These are phyloP conservation scores for Trametes polyzona DNA, from an alignment of 1,284 basidiomycete genomes.

Conservation along the genomic window DNA sequence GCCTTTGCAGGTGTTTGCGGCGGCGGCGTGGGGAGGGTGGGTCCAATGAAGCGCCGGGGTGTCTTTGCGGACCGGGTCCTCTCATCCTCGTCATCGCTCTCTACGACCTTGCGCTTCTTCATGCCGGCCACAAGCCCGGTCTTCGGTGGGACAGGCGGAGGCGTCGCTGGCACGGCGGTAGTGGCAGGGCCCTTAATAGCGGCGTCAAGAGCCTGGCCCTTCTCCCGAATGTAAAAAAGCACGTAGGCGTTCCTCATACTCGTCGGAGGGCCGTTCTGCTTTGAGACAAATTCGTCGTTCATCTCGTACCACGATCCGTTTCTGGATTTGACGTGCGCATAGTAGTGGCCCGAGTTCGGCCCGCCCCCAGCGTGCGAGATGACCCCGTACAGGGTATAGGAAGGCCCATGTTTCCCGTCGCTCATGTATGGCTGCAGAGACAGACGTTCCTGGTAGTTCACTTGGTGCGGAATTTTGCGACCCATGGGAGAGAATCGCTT, in stretches of 20 bases:
- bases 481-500: conserved; percentile 95
- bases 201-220: conserved; percentile 70
- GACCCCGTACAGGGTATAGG: conserved; percentile 91
- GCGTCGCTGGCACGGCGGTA: neutral
- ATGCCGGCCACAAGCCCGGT: conserved; percentile 54
- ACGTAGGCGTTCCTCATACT: conserved; percentile 88
- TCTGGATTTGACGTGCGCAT: conserved; percentile 80
- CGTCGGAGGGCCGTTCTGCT: conserved; percentile 48
- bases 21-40: conserved; percentile 55
- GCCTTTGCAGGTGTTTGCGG: conserved; percentile 28
- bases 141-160: conserved; percentile 33
- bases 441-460: conserved; percentile 84
- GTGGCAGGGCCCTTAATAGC: conserved; percentile 43
- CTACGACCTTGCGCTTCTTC: conserved; percentile 61
- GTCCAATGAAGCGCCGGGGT: conserved; percentile 63
- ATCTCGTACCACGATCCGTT: conserved; percentile 87
- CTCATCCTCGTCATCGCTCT: conserved; percentile 48
- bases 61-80: conserved; percentile 49
- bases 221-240: conserved; percentile 87
- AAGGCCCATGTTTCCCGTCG: conserved; percentile 71
- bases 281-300: conserved; percentile 86
- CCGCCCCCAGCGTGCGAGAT: conserved; percentile 93
- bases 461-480: conserved; percentile 78
- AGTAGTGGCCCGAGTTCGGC: conserved; percentile 97
- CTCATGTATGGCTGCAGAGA: conserved; percentile 86